Evolutionary conservation across 2,329 filamentous ascomycete genomes (phyloP).

Genomic region (Fusarium concolor): DNA sequence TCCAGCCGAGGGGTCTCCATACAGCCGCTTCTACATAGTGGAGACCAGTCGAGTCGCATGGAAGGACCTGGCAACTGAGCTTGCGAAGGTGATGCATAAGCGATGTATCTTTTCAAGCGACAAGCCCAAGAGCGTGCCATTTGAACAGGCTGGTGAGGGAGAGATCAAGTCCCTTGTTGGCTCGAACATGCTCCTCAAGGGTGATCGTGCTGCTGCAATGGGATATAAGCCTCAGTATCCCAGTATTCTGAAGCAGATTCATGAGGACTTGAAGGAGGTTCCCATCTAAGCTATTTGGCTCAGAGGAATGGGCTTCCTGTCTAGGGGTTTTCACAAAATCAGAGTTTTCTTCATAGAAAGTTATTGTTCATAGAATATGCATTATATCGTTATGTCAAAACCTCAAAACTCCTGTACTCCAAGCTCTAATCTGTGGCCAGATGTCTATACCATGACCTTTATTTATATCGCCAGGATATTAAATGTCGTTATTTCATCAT

Average conservation of each 20-base stretch:
- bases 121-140: neutral
- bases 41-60: constrained; percentile 6
- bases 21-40: constrained; percentile 19
- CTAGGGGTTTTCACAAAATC: fast-evolving
- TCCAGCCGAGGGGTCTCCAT: neutral
- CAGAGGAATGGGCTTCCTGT: neutral
- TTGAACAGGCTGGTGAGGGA: constrained; percentile 11
- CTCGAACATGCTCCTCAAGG: constrained; percentile 21
- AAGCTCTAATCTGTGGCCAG: neutral
- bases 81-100: constrained; percentile 1
- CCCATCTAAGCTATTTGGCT: neutral
- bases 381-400: neutral
- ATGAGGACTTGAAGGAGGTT: constrained; percentile 13
- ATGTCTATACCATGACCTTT: neutral
- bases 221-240: constrained; percentile 1
- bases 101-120: neutral
- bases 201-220: constrained; percentile 9
- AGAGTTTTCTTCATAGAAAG: neutral
- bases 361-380: neutral
- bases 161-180: constrained; percentile 16
- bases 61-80: constrained; percentile 13
- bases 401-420: neutral
- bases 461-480: neutral
- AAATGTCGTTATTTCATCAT: neutral
- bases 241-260: neutral